Evolutionary conservation across 2,329 filamentous ascomycete species (phyloP).

Genomic region (Cryphonectria nitschkei): DNA sequence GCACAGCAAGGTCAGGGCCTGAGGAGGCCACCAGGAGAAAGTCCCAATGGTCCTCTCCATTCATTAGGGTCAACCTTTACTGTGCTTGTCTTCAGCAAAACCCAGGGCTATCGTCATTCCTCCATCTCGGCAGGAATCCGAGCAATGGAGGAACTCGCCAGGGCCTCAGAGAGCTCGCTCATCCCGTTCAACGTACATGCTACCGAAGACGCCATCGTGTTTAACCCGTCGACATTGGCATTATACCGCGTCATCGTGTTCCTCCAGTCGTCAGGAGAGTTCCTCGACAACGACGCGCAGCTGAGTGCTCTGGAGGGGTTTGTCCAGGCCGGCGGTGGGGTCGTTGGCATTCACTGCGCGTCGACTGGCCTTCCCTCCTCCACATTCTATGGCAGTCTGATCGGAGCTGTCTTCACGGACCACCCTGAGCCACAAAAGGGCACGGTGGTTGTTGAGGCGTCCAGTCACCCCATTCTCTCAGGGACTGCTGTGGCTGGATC

Average conservation of each 20-base stretch:
- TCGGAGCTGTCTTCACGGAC: conserved; percentile 44
- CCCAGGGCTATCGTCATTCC: conserved; percentile 43
- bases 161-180: conserved; percentile 29
- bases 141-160: conserved; percentile 38
- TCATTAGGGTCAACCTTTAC: conserved; percentile 29
- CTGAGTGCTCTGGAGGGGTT: conserved; percentile 40
- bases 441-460: conserved; percentile 37
- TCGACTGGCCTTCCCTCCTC: conserved; percentile 39
- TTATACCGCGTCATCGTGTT: conserved; percentile 43
- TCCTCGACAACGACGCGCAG: conserved; percentile 39
- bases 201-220: conserved; percentile 42
- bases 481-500: conserved; percentile 17
- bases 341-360: conserved; percentile 48
- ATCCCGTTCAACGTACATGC: conserved; percentile 39
- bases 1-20: neutral
- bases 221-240: conserved; percentile 38
- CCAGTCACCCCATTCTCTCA: conserved; percentile 37
- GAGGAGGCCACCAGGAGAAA: neutral
- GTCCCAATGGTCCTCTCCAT: neutral
- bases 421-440: conserved; percentile 44
- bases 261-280: conserved; percentile 44
- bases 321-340: conserved; percentile 41
- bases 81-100: conserved; percentile 46
- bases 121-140: conserved; percentile 44
- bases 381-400: conserved; percentile 43